Base-by-base conservation (phyloP, 331 rosid species). In the Rosa hybrid region DNA sequence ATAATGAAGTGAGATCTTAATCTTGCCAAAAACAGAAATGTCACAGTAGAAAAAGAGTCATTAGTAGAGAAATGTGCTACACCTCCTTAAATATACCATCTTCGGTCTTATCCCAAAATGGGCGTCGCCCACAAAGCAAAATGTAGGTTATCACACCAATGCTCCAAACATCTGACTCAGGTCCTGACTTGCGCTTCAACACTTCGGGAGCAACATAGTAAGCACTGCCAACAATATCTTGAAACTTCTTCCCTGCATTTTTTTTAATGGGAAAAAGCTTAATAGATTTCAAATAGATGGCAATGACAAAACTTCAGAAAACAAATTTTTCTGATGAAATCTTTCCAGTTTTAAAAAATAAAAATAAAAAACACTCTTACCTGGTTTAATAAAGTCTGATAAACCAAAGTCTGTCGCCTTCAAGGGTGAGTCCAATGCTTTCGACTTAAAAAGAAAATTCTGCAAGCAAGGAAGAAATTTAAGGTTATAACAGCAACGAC, bases 11-110 rank as follows among this genome's bases (percentile, higher is more conserved):
- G 64, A 34, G 74, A 65, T 8, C 6, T 16, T 12, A 64, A 49
- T 23, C 60, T 76, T 44, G 60, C 48, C 80, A 34, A 9, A 23
- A 57, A 34, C 46, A 60, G 8, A 30, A 42, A 25, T n/a, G 7
- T 49, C 21, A 44, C 20, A 30, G 63, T 39, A 12, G 45, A 59
- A 30, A 17, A 69, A 42, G 2, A 12, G 0, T 8, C 4, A 60
- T 25, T 13, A 59, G 53, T 49, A 74, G 49, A 74, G 78, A 82
- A 20, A 83, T 65, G 80, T 77, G 84, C 62, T 72, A 49, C 84
- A 96, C 99, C 99, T 96, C 99, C 91, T 93, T 96, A 87, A 96
- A 96, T 86, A 96, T 96, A 80, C 99, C 99, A 87, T 96, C 99
- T 87, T 96, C 99, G 0, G 99, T 96, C 89, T 91, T 96, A 87